A percentile compares a stretch with the other conserved stretches of the same genome.
phyloP scores from a whole-genome alignment of 176 grass and related monocot genomes.

The Avena atlantica region DNA sequence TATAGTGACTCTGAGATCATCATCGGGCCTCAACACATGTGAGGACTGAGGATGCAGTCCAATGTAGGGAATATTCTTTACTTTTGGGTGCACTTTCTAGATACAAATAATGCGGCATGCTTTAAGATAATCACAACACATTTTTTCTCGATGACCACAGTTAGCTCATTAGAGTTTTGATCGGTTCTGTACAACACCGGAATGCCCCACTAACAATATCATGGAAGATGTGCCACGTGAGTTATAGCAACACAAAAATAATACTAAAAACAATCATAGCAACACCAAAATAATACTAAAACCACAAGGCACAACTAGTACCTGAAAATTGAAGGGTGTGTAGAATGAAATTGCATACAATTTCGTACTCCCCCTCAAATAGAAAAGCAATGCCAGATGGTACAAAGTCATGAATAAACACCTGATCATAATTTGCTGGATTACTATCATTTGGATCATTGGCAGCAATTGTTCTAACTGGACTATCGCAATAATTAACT shows the following conservation, averaged over 20 bases:
- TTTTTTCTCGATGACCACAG: background rate
- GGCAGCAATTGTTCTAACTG: constrained; percentile 83
- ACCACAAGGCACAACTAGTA: background rate
- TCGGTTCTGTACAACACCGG: background rate
- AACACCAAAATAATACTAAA: too few relatives aligned
- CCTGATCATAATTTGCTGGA: constrained; percentile 84
- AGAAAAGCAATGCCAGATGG: constrained; percentile 83
- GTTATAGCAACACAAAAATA: background rate
- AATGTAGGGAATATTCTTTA: background rate
- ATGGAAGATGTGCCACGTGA: background rate
- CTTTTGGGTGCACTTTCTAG: background rate
- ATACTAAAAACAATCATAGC: too few relatives aligned
- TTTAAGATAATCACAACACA: background rate
- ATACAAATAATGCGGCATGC: background rate
- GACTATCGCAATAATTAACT: constrained; percentile 74
- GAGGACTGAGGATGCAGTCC: background rate
- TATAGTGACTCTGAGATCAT: background rate
- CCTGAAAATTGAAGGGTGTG: constrained; percentile 93
- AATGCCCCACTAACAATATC: background rate
- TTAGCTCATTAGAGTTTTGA: background rate
- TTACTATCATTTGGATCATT: constrained; percentile 67
- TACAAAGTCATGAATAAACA: constrained; percentile 87
- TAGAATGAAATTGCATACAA: constrained; percentile 43
- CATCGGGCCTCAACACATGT: background rate
- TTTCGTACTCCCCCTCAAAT: constrained; percentile 59